Conservation (phyloP, 2,329 filamentous ascomycete species). For the Triangularia verruculosa region DNA sequence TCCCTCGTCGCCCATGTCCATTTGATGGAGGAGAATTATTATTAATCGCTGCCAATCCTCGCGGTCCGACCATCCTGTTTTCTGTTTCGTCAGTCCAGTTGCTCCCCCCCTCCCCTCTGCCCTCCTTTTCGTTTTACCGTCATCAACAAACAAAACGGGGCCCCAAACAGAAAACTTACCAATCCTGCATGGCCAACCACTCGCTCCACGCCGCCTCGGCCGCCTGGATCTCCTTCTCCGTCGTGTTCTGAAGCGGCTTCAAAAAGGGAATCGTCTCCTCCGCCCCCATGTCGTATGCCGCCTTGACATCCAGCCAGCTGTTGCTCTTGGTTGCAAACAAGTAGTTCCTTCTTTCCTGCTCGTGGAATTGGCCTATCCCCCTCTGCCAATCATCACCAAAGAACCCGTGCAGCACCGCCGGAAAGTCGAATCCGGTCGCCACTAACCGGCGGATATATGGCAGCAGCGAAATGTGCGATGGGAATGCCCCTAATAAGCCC, state of each 20-base stretch:
- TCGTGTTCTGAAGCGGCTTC: constrained; percentile 72
- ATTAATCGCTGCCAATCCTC: constrained; percentile 42
- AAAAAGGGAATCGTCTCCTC: constrained; percentile 86
- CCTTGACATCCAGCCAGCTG: constrained; percentile 84
- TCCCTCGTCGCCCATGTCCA: constrained; percentile 32
- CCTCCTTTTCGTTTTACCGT: background rate
- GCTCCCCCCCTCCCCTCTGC: background rate
- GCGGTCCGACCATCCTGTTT: constrained; percentile 77
- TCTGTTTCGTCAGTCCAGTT: constrained; percentile 1
- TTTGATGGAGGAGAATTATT: constrained; percentile 18
- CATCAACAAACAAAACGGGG: too few species aligned
- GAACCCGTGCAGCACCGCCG: constrained; percentile 85
- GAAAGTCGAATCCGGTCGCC: constrained; percentile 85
- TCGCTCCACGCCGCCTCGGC: constrained; percentile 89
- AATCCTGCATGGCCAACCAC: constrained; percentile 96
- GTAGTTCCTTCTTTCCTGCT: constrained; percentile 89
- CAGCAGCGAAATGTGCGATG: constrained; percentile 62
- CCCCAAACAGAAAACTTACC: constrained; percentile 36
- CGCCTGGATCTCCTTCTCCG: constrained; percentile 74
- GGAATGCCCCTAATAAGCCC: constrained; percentile 18
- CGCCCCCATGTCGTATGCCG: constrained; percentile 81
- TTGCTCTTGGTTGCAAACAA: constrained; percentile 92
- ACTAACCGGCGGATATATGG: constrained; percentile 90
- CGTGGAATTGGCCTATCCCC: constrained; percentile 78
- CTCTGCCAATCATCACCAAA: constrained; percentile 90